These are phyloP conservation scores for Colletotrichum trifolii DNA, from an alignment of 2,329 filamentous ascomycete genomes.

Conservation along the genomic window DNA sequence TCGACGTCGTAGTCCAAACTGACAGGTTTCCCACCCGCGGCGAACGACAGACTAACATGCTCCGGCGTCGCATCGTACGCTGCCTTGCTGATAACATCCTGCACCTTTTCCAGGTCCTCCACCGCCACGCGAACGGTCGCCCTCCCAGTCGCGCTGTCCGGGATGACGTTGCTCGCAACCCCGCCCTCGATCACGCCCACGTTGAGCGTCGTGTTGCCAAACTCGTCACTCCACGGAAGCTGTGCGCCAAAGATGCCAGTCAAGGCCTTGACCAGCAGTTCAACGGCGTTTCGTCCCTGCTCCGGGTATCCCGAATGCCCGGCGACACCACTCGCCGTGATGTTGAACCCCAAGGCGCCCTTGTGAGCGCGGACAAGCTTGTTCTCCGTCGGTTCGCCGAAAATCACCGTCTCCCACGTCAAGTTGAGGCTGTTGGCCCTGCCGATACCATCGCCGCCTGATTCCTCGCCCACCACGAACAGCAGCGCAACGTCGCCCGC, in stretches of 20 bases:
- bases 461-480: conserved; percentile 86
- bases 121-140: conserved; percentile 81
- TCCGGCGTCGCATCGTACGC: conserved; percentile 65
- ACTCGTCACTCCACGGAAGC: conserved; percentile 79
- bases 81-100: conserved; percentile 62
- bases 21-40: conserved; percentile 78
- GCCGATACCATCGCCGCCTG: conserved; percentile 82
- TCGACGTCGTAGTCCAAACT: conserved; percentile 83
- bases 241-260: conserved; percentile 73
- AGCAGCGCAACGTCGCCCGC: conserved; percentile 67
- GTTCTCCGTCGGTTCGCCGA: conserved; percentile 92
- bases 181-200: conserved; percentile 83
- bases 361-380: conserved; percentile 94
- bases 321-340: conserved; percentile 77
- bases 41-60: conserved; percentile 72
- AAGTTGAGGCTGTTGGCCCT: conserved; percentile 45
- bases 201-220: conserved; percentile 91
- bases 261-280: conserved; percentile 79
- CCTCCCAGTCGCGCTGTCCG: conserved; percentile 75
- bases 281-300: conserved; percentile 87
- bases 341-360: conserved; percentile 75
- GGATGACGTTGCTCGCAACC: conserved; percentile 88
- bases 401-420: conserved; percentile 76
- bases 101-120: conserved; percentile 71
- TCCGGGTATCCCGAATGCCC: conserved; percentile 94